A percentile compares a stretch with the other conserved stretches of the same genome.
Conservation (phyloP, 2,329 filamentous ascomycete species). For the Myriosclerotinia curreyana region DNA sequence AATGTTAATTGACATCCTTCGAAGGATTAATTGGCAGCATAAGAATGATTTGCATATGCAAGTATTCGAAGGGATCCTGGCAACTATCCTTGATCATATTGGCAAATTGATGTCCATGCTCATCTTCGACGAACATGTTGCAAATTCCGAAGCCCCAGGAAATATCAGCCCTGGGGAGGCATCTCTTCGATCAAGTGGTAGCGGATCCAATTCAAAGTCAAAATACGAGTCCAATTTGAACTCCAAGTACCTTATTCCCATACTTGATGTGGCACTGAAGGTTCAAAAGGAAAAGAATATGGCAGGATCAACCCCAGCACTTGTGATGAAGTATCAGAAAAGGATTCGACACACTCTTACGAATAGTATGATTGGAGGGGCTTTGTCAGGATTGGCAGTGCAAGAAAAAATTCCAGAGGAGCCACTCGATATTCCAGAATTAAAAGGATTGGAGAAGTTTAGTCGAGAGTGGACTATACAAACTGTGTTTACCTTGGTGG, state of each 20-base stretch:
- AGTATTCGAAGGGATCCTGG: conserved; percentile 45
- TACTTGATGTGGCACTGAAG: neutral
- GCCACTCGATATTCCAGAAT: neutral
- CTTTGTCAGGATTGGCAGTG: neutral
- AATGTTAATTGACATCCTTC: neutral
- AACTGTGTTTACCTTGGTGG: neutral
- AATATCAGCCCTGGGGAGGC: neutral
- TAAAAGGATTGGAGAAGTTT: neutral
- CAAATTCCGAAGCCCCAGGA: neutral
- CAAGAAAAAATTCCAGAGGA: neutral
- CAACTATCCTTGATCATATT: conserved; percentile 41
- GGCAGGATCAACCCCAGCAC: neutral
- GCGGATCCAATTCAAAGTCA: too few species aligned
- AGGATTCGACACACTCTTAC: neutral
- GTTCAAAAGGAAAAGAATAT: neutral
- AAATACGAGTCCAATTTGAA: neutral
- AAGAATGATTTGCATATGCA: neutral
- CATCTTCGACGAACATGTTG: neutral
- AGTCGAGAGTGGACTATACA: neutral
- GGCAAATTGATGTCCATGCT: conserved; percentile 40
- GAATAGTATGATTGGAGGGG: neutral
- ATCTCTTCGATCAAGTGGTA: too few species aligned
- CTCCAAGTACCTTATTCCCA: neutral
- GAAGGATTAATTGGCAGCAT: neutral
- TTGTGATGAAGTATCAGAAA: neutral